phyloP scores from a whole-genome alignment of 2,329 filamentous ascomycete species.

The Neospermospora avenae region DNA sequence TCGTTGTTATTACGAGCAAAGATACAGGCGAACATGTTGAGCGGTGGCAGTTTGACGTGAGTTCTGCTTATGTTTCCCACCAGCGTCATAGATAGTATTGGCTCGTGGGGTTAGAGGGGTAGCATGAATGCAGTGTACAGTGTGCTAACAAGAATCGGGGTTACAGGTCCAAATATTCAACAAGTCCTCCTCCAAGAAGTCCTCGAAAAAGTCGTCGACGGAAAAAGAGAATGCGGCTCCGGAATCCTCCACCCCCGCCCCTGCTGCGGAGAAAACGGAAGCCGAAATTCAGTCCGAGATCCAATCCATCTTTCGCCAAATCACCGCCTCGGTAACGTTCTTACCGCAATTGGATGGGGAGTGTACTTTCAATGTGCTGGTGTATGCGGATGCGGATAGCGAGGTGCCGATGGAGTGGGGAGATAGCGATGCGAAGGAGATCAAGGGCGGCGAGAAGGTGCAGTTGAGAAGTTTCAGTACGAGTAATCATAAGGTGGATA shows the following conservation, averaged over 20 bases:
- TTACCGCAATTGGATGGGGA: conserved; percentile 89
- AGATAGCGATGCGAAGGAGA: conserved; percentile 97
- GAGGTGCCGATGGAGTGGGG: conserved; percentile 98
- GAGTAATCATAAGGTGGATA: conserved; percentile 89
- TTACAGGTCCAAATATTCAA: conserved; percentile 49
- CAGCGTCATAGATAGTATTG: not conserved
- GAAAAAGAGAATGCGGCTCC: conserved; percentile 70
- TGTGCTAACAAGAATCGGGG: not conserved
- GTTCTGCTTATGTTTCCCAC: conserved; percentile 8
- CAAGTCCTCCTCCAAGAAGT: conserved; percentile 43
- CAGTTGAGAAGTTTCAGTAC: conserved; percentile 96
- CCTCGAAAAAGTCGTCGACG: conserved; percentile 43
- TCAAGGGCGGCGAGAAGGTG: conserved; percentile 86
- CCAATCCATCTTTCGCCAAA: conserved; percentile 94
- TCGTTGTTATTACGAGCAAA: conserved; percentile 95
- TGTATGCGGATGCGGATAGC: conserved; percentile 94
- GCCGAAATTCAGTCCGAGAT: conserved; percentile 94
- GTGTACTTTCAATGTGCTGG: conserved; percentile 97
- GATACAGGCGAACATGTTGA: conserved; percentile 96
- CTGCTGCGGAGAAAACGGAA: conserved; percentile 72
- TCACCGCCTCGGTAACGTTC: conserved; percentile 96
- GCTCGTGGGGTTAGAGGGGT: not conserved
- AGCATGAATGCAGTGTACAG: not conserved
- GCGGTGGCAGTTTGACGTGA: conserved; percentile 95
- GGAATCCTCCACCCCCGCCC: conserved; percentile 38